Percentiles rank a stretch among this genome's conserved stretches.
Conservation (phyloP, 192 early-diverging fungal genomes). For the Backusella parvicylindrica region DNA sequence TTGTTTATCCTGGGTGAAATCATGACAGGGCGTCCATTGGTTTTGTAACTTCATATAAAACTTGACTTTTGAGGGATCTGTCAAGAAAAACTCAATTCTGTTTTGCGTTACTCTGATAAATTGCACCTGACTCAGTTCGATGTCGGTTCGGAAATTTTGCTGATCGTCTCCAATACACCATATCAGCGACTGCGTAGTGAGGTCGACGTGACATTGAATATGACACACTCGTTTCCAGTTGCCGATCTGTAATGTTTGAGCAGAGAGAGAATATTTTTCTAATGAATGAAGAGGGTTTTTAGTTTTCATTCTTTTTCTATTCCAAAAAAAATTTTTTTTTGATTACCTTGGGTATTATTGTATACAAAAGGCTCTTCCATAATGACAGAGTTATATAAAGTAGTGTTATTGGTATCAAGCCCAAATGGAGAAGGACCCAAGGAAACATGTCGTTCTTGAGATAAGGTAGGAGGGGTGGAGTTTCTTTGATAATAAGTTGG, state of each 20-base stretch:
- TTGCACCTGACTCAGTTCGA: constrained; percentile 43
- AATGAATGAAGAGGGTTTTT: not conserved
- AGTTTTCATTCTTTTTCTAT: not conserved
- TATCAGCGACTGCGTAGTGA: constrained; percentile 38
- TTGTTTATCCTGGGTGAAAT: constrained; percentile 62
- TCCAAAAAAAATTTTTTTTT: not conserved
- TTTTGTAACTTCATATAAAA: constrained; percentile 40
- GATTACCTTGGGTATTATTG: not conserved
- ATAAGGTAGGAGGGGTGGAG: not conserved
- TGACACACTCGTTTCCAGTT: constrained; percentile 62
- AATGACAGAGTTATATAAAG: not conserved
- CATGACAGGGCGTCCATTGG: constrained; percentile 56
- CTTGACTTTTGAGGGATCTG: constrained; percentile 38
- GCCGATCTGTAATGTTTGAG: constrained; percentile 57
- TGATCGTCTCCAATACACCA: constrained; percentile 59
- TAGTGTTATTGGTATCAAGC: not conserved
- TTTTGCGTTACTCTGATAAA: constrained; percentile 38
- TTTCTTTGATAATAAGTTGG: not conserved
- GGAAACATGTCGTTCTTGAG: constrained; percentile 4
- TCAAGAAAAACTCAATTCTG: constrained; percentile 18
- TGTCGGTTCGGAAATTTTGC: constrained; percentile 53
- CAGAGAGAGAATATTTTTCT: constrained; percentile 32
- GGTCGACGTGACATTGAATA: constrained; percentile 50
- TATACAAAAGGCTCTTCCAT: not conserved
- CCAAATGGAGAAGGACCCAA: constrained; percentile 3